Evolutionary conservation across 768 basidiomycete genomes (phyloP).

Genomic region (Chiua virens): DNA sequence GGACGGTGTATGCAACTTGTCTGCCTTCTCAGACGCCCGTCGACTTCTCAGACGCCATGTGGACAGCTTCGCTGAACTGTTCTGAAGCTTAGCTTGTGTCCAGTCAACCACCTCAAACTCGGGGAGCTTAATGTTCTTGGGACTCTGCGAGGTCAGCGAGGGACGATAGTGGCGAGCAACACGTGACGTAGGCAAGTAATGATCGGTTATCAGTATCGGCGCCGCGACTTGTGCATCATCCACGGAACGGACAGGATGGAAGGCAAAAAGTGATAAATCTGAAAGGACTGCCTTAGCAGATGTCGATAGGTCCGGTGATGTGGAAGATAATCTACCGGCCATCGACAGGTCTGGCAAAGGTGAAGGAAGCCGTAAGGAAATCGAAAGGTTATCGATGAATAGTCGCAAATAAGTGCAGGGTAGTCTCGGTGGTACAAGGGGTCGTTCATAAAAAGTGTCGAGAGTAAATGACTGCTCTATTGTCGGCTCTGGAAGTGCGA

Average conservation of each 20-base stretch:
- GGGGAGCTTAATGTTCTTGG: slow-evolving; percentile 42
- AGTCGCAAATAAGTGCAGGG: slow-evolving; percentile 53
- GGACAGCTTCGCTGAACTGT: slow-evolving; percentile 53
- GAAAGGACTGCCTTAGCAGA: slow-evolving; percentile 24
- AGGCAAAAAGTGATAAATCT: slow-evolving; percentile 61
- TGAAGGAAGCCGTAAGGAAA: slow-evolving; percentile 16
- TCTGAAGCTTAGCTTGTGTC: slow-evolving; percentile 46
- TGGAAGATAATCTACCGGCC: slow-evolving; percentile 1
- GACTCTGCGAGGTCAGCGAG: slow-evolving; percentile 20
- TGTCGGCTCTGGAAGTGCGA: slow-evolving; percentile 42
- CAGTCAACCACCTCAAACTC: slow-evolving; percentile 61
- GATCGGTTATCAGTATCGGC: slow-evolving; percentile 77
- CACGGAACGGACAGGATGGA: slow-evolving; percentile 30
- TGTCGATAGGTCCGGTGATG: slow-evolving; percentile 1
- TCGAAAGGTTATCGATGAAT: slow-evolving; percentile 40
- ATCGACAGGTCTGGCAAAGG: slow-evolving; percentile 1
- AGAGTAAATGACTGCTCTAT: slow-evolving; percentile 15
- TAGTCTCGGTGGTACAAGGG: slow-evolving; percentile 56
- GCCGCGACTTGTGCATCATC: slow-evolving; percentile 38
- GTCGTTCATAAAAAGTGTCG: slow-evolving; percentile 52
- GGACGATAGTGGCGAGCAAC: slow-evolving; percentile 44
- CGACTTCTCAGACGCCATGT: slow-evolving; percentile 57
- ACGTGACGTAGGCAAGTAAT: slow-evolving; percentile 62
- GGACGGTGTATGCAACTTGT: slow-evolving; percentile 18
- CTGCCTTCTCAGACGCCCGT: slow-evolving; percentile 14